A percentile compares a stretch with the other conserved stretches of the same genome.
phyloP scores from a whole-genome alignment of 1,284 basidiomycete genomes.

The Trametes polyzona region DNA sequence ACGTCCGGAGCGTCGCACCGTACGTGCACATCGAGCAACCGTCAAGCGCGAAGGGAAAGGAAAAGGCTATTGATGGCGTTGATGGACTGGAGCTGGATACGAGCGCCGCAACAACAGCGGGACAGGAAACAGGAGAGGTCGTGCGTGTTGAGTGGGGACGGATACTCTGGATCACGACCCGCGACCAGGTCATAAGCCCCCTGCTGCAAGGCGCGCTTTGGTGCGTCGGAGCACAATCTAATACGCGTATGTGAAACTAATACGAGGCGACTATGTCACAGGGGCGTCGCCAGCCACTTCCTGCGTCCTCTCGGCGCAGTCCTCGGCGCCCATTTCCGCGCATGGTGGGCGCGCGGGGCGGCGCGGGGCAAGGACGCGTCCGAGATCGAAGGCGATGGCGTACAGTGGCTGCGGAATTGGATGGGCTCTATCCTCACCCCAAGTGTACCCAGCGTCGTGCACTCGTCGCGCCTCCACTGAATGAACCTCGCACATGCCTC shows the following conservation, averaged over 20 bases:
- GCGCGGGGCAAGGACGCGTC: slow-evolving; percentile 18
- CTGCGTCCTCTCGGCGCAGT: slow-evolving; percentile 24
- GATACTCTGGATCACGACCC: slow-evolving; percentile 63
- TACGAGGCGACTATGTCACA: slow-evolving; percentile 7
- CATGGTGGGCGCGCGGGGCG: slow-evolving; percentile 33
- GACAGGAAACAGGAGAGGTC: slow-evolving; percentile 36
- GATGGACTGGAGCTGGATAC: slow-evolving; percentile 23
- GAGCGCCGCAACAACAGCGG: slow-evolving; percentile 21
- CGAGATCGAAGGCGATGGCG: slow-evolving; percentile 28
- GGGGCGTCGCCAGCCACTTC: slow-evolving; percentile 33
- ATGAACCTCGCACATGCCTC: too few relatives aligned
- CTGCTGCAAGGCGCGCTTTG: slow-evolving; percentile 73
- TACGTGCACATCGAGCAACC: slow-evolving; percentile 49
- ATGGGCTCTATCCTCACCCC: slow-evolving; percentile 19
- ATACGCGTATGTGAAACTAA: too few relatives aligned
- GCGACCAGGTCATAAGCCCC: slow-evolving; percentile 72
- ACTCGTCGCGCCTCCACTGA: background rate
- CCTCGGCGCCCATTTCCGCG: slow-evolving; percentile 22
- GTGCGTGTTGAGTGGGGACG: slow-evolving; percentile 60
- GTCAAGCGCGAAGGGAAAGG: slow-evolving; percentile 37
- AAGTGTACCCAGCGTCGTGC: background rate
- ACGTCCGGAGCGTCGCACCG: slow-evolving; percentile 60
- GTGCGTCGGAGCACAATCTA: too few relatives aligned
- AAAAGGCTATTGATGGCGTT: slow-evolving; percentile 22
- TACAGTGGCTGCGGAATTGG: slow-evolving; percentile 29